Conservation (phyloP, 257 asterid species). For the Solanum virginianum region DNA sequence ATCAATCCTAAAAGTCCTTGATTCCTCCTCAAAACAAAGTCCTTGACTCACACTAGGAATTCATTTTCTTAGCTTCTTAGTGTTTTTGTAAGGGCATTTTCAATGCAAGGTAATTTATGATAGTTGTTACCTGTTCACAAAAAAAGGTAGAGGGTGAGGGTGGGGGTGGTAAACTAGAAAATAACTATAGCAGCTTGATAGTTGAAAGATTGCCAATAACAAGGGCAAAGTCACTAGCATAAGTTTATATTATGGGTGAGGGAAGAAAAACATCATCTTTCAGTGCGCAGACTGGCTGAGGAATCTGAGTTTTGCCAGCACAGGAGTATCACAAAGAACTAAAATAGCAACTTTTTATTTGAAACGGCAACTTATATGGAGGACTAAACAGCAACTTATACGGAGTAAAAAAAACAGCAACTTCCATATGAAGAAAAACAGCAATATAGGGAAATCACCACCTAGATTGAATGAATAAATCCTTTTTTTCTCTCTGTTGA, state of each 20-base stretch:
- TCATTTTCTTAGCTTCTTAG: no score
- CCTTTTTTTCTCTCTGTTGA: not conserved
- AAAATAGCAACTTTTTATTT: not conserved
- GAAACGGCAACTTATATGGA: not conserved
- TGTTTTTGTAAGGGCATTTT: no score
- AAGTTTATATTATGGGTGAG: not conserved
- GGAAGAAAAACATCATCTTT: not conserved
- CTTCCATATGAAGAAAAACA: not conserved
- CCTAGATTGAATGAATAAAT: not conserved
- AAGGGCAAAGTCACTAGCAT: not conserved
- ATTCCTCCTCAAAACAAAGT: no score
- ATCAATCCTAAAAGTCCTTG: no score
- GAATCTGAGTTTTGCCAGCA: not conserved
- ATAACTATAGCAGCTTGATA: not conserved
- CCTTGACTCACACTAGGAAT: no score
- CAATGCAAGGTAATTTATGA: no score
- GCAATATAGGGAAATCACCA: not conserved
- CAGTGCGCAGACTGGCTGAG: not conserved
- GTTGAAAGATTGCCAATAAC: not conserved
- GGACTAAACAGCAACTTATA: not conserved
- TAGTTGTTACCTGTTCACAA: no score
- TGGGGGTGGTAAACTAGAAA: not conserved
- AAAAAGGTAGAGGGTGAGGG: no score
- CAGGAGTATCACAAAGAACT: not conserved
- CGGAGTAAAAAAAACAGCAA: not conserved